Base-by-base conservation (phyloP, 108 stramenopile species). In the Parietichytrium sp. region DNA sequence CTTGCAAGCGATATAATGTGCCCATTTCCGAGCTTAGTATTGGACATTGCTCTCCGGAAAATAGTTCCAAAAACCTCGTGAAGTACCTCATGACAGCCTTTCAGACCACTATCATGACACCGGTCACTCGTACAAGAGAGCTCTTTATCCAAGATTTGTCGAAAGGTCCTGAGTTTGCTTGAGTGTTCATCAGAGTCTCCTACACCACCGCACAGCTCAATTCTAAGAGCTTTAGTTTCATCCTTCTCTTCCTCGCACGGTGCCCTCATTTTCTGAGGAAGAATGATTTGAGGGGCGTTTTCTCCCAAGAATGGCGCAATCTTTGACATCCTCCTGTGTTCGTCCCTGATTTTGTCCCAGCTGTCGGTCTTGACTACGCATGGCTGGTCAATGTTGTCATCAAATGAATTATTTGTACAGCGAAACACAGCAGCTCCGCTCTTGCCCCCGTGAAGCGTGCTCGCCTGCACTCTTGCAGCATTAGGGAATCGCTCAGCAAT, bases 31-130 rank as follows among this genome's bases (percentile, higher is more conserved):
- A n/a, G n/a, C n/a, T n/a, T n/a, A n/a, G n/a, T n/a, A n/a, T n/a
- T n/a, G n/a, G n/a, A n/a, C n/a, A n/a, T n/a, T n/a, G n/a, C n/a
- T n/a, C n/a, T n/a, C n/a, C n/a, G n/a, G n/a, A n/a, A n/a, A 1
- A 72, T 72, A 6, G 61, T 72, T 47, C 61, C 61, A 1, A 72
- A 72, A 6, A 72, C 61, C n/a, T n/a, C n/a, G n/a, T n/a, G n/a
- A n/a, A n/a, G n/a, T n/a, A n/a, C n/a, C n/a, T n/a, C n/a, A n/a
- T n/a, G n/a, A n/a, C n/a, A n/a, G n/a, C n/a, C n/a, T n/a, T n/a
- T n/a, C n/a, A n/a, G n/a, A n/a, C n/a, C n/a, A n/a, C n/a, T n/a
- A n/a, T n/a, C n/a, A n/a, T n/a, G n/a, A n/a, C n/a, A n/a, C n/a
- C n/a, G n/a, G n/a, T n/a, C n/a, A n/a, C n/a, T n/a, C n/a, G n/a